Evolutionary conservation across 345 rosid species (phyloP).

Genomic region (Eutrema japonicum): DNA sequence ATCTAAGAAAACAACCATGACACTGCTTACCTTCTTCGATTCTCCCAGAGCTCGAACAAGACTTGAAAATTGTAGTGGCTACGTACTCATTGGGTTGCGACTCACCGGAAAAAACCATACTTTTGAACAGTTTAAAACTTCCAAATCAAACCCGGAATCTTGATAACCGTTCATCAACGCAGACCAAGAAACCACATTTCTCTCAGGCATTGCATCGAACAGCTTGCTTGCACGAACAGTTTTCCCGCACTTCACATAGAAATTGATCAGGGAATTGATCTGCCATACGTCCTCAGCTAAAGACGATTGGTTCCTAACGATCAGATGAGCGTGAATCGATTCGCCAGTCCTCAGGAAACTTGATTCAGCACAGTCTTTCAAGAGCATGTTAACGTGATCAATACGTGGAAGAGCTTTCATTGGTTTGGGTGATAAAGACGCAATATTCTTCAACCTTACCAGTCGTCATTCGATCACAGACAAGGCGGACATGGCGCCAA

Average conservation of each 20-base stretch:
- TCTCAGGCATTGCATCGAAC: conserved; percentile 63
- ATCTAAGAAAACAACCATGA: conserved; percentile 68
- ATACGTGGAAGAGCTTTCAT: conserved; percentile 13
- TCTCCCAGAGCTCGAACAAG: conserved; percentile 56
- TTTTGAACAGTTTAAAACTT: conserved; percentile 60
- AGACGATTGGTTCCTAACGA: conserved; percentile 38
- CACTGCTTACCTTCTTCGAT: conserved; percentile 64
- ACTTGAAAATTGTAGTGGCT: conserved; percentile 57
- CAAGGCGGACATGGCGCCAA: conserved; percentile 37
- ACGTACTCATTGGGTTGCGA: conserved; percentile 65
- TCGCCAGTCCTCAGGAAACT: conserved; percentile 51
- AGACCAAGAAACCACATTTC: conserved; percentile 74
- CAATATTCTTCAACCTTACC: not conserved
- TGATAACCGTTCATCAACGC: conserved; percentile 78
- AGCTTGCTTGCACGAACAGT: conserved; percentile 53
- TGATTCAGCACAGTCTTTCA: conserved; percentile 58
- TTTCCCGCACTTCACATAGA: conserved; percentile 61
- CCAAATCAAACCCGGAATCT: conserved; percentile 49
- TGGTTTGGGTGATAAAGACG: conserved; percentile 26
- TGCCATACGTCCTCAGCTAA: conserved; percentile 15
- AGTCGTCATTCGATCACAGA: conserved; percentile 31
- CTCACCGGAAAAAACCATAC: conserved; percentile 49
- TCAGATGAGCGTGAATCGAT: conserved; percentile 65
- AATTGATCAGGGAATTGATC: conserved; percentile 57
- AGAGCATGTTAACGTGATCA: conserved; percentile 46